These are phyloP conservation scores for Ambrosia trifida DNA, from an alignment of 129 eudicot species.

Conservation along the genomic window DNA sequence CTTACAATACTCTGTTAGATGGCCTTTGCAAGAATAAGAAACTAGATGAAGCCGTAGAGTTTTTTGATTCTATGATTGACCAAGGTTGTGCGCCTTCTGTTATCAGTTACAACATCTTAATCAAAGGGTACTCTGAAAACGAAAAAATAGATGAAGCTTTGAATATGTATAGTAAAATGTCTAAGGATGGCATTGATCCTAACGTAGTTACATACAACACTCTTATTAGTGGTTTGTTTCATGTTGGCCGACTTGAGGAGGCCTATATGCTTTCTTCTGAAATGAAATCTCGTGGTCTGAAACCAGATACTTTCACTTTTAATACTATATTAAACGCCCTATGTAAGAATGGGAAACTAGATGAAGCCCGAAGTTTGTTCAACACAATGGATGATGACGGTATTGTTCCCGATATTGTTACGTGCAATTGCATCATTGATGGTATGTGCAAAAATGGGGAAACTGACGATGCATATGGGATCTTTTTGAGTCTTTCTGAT, in stretches of 20 bases:
- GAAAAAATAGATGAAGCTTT: constrained; percentile 27
- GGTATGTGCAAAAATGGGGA: constrained; percentile 43
- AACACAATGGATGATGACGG: constrained; percentile 24
- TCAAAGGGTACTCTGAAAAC: constrained; percentile 29
- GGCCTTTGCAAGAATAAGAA: constrained; percentile 28
- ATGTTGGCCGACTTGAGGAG: constrained; percentile 27
- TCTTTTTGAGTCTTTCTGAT: constrained; percentile 30
- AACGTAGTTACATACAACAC: constrained; percentile 29
- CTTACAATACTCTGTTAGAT: constrained; percentile 32
- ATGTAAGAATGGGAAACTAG: constrained; percentile 28
- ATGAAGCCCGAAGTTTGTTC: constrained; percentile 33
- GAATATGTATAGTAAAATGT: constrained; percentile 20
- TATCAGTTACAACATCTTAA: constrained; percentile 33
- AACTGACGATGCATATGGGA: constrained; percentile 26
- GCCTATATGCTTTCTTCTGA: constrained; percentile 29
- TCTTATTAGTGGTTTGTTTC: constrained; percentile 30
- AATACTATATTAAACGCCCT: constrained; percentile 33
- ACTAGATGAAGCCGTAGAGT: constrained; percentile 25
- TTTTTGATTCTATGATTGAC: constrained; percentile 28
- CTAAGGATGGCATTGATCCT: constrained; percentile 29
- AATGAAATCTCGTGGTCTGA: constrained; percentile 32
- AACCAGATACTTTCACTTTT: constrained; percentile 36
- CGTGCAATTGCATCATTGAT: constrained; percentile 32
- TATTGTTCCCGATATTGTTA: constrained; percentile 35
- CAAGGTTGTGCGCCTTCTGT: constrained; percentile 18